Conservation (phyloP, 257 asterid genomes). For the Gynochthodes officinalis region DNA sequence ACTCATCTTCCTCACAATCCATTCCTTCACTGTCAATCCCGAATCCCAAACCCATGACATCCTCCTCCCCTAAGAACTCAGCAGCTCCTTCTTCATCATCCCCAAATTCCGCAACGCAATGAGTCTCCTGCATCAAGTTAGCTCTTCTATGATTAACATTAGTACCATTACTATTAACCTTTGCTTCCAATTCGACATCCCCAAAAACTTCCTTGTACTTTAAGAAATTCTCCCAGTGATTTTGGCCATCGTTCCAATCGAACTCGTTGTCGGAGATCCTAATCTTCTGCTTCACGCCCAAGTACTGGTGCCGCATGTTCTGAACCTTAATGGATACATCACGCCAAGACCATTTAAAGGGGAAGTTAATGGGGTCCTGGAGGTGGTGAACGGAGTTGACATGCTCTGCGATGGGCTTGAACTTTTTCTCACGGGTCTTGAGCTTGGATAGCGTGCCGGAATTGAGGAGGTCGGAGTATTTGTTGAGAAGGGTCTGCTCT, state of each 20-base stretch:
- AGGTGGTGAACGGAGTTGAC: constrained; percentile 79
- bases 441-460: constrained; percentile 77
- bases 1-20: constrained; percentile 44
- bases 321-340: constrained; percentile 92
- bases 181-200: constrained; percentile 60
- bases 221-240: constrained; percentile 90
- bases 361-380: constrained; percentile 69
- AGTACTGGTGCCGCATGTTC: constrained; percentile 96
- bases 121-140: constrained; percentile 1
- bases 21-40: constrained; percentile 56
- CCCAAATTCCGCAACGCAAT: constrained; percentile 27
- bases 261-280: constrained; percentile 52
- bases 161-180: constrained; percentile 15
- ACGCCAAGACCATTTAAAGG: constrained; percentile 98
- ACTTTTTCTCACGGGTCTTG: constrained; percentile 88
- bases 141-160: constrained; percentile 3
- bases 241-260: constrained; percentile 86
- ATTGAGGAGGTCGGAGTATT: constrained; percentile 67
- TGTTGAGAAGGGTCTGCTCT: constrained; percentile 67
- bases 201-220: constrained; percentile 88
- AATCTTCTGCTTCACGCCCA: constrained; percentile 95
- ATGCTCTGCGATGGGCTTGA: constrained; percentile 93
- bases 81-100: constrained; percentile 41
- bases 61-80: constrained; percentile 21
- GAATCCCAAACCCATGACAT: constrained; percentile 31